Conservation (phyloP, 139 green algal species). For the Closterium sp. region DNA sequence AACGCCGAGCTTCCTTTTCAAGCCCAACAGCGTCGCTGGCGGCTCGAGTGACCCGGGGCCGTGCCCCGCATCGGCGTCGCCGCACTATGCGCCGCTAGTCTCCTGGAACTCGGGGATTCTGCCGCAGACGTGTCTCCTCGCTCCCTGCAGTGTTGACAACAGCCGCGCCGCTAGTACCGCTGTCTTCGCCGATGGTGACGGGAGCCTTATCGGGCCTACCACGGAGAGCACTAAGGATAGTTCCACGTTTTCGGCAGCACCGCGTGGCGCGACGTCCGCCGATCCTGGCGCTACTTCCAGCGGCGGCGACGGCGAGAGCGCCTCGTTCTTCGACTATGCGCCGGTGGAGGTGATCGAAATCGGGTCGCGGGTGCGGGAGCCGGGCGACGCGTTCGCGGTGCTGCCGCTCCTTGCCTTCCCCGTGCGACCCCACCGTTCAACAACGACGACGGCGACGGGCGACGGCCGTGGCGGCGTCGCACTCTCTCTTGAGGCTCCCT, state of each 20-base stretch:
- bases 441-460: not conserved
- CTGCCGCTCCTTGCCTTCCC: not conserved
- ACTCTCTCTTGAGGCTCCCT: too few species aligned
- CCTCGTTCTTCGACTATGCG: not conserved
- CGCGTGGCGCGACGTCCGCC: not conserved
- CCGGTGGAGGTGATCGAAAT: not conserved
- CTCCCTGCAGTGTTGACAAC: not conserved
- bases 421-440: not conserved
- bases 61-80: too few species aligned
- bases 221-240: not conserved
- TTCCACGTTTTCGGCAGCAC: too few species aligned
- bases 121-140: not conserved
- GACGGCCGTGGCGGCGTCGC: not conserved
- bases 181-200: not conserved
- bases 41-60: too few species aligned
- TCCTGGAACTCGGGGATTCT: not conserved
- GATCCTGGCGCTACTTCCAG: too few species aligned
- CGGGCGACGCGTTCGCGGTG: not conserved
- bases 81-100: not conserved
- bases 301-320: not conserved
- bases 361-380: not conserved
- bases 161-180: not conserved
- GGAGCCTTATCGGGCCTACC: not conserved
- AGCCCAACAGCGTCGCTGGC: not conserved
- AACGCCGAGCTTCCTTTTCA: too few species aligned